Evolutionary conservation across 2,329 filamentous ascomycete genomes (phyloP).

Genomic region (Aspergillus japonicus): DNA sequence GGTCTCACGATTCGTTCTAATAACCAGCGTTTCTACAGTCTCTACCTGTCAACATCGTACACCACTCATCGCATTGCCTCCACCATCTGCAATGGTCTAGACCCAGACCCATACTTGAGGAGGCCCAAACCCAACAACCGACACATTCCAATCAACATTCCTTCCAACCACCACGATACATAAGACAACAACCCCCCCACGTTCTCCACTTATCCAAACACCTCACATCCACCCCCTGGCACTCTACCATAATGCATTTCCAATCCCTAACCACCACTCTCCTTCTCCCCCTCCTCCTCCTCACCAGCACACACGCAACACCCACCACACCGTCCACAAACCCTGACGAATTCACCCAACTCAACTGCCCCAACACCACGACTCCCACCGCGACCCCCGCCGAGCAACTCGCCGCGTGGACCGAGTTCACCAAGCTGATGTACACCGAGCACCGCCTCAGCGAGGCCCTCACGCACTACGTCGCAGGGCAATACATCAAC

Average conservation of each 20-base stretch:
- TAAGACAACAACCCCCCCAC: not conserved
- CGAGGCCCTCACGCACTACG: not conserved
- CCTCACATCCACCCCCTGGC: not conserved
- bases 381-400: not conserved
- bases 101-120: no score
- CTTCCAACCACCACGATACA: not conserved
- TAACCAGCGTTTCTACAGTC: no score
- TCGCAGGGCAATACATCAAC: slow-evolving; percentile 6
- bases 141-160: no score
- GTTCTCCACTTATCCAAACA: not conserved
- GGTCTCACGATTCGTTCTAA: no score
- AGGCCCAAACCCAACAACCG: no score
- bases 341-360: not conserved
- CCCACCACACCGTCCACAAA: not conserved
- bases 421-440: not conserved
- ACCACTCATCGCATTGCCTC: no score
- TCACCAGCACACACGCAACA: not conserved
- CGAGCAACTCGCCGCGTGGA: slow-evolving; percentile 4
- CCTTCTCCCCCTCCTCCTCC: not conserved
- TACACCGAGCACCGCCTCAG: not conserved
- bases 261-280: not conserved
- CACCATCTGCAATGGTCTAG: no score
- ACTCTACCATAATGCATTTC: not conserved
- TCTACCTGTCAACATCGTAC: no score
- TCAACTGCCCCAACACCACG: slow-evolving; percentile 7